Conservation (phyloP, 148 eudicot species). For the Nepenthes mirabilis region DNA sequence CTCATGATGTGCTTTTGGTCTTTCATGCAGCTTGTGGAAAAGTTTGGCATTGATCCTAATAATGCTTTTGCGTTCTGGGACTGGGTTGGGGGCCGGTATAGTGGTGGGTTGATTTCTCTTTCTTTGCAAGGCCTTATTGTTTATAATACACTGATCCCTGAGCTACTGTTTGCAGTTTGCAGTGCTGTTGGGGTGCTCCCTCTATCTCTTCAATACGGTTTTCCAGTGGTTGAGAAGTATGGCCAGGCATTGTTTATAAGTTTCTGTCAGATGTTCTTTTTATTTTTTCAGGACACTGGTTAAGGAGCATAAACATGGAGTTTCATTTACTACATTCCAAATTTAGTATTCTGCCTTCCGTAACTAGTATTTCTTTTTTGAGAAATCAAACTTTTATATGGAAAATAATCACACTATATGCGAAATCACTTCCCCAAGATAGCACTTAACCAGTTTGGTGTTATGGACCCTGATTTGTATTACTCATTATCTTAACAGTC, state of each 20-base stretch:
- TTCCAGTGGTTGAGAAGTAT: slow-evolving; percentile 79
- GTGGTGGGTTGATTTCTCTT: slow-evolving; percentile 43
- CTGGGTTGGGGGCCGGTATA: slow-evolving; percentile 99
- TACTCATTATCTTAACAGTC: no score
- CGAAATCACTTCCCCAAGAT: no score
- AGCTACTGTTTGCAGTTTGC: slow-evolving; percentile 59
- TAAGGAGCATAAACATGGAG: neutral
- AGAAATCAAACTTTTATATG: no score
- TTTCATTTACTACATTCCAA: no score
- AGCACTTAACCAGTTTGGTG: no score
- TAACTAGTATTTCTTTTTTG: no score
- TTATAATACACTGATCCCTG: slow-evolving; percentile 1
- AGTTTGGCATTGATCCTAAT: slow-evolving; percentile 94
- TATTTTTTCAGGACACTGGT: neutral
- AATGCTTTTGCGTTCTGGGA: slow-evolving; percentile 99
- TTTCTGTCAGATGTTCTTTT: neutral
- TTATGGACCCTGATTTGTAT: no score
- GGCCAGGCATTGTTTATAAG: slow-evolving; percentile 2
- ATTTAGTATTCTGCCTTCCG: no score
- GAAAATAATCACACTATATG: no score
- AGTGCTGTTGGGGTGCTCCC: slow-evolving; percentile 98
- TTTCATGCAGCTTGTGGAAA: slow-evolving; percentile 72
- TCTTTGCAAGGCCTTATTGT: slow-evolving; percentile 3
- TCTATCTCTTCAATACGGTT: slow-evolving; percentile 92
- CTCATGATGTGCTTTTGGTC: slow-evolving; percentile 6